A percentile compares a stretch with the other conserved stretches of the same genome.
These are phyloP conservation scores for Moricandia arvensis DNA, from an alignment of 345 rosid species.

Conservation along the genomic window DNA sequence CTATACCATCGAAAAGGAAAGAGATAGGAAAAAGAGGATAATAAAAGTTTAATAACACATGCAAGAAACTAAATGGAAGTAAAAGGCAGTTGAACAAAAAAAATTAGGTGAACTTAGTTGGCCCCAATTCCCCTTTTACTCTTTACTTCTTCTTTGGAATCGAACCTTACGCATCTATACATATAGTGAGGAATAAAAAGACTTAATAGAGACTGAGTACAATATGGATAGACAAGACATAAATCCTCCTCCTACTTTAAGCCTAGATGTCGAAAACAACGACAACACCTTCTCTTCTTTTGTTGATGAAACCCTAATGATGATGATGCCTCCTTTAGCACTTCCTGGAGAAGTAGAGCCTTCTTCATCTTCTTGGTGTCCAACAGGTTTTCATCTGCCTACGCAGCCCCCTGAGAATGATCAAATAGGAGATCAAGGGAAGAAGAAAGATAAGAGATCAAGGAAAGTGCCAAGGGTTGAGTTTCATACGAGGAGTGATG, in stretches of 20 bases:
- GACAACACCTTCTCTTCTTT: constrained; percentile 21
- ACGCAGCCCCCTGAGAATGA: background rate
- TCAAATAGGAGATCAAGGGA: constrained; percentile 8
- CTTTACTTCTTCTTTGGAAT: constrained; percentile 30
- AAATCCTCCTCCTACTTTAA: constrained; percentile 3
- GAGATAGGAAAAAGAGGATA: constrained; percentile 9
- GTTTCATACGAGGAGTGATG: constrained; percentile 47
- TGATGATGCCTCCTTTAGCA: constrained; percentile 28
- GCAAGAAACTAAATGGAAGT: constrained; percentile 31
- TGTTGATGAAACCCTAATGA: constrained; percentile 25
- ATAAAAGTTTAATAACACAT: constrained; percentile 12
- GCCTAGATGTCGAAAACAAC: constrained; percentile 20
- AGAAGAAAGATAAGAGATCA: constrained; percentile 23
- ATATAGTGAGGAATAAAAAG: background rate
- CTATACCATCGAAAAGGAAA: background rate
- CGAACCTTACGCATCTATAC: constrained; percentile 22
- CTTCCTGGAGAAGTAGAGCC: constrained; percentile 5
- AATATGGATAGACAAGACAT: constrained; percentile 26
- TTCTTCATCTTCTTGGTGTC: constrained; percentile 34
- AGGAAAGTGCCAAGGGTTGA: constrained; percentile 36
- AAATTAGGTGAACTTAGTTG: constrained; percentile 41
- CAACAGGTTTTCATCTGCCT: constrained; percentile 10
- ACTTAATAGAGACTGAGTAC: constrained; percentile 5
- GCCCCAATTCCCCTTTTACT: constrained; percentile 34
- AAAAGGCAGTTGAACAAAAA: constrained; percentile 42